A percentile compares a stretch with the other conserved stretches of the same genome.
These are phyloP conservation scores for Purshia tridentata DNA, from an alignment of 306 rosid genomes.

Conservation along the genomic window DNA sequence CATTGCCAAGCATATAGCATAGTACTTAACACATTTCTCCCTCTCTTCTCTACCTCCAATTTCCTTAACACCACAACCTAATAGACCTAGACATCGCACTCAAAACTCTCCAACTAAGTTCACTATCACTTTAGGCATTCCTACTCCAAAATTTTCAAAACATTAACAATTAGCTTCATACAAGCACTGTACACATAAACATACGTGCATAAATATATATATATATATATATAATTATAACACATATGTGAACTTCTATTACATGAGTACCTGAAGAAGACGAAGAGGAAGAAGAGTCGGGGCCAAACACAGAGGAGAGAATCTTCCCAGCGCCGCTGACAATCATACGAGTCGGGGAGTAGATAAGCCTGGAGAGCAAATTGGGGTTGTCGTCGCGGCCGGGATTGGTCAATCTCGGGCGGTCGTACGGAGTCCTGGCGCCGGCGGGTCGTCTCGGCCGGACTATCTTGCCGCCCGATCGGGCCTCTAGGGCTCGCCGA, in stretches of 20 bases:
- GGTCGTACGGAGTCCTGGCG: slow-evolving; percentile 66
- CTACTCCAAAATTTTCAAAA: background rate
- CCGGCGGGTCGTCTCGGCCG: slow-evolving; percentile 50
- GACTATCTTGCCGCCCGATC: slow-evolving; percentile 80
- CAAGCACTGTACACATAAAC: background rate
- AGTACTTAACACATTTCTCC: too few species aligned
- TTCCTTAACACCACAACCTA: background rate
- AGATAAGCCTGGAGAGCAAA: slow-evolving; percentile 70
- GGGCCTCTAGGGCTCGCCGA: slow-evolving; percentile 37
- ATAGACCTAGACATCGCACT: too few species aligned
- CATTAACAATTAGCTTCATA: background rate
- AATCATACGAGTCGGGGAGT: slow-evolving; percentile 62
- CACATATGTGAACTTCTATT: too few species aligned
- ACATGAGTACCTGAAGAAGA: slow-evolving; percentile 46
- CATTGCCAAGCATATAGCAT: too few species aligned
- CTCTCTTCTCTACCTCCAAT: too few species aligned
- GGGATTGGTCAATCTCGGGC: slow-evolving; percentile 42
- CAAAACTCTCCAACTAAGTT: background rate
- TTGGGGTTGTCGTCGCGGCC: slow-evolving; percentile 50
- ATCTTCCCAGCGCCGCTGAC: slow-evolving; percentile 79
- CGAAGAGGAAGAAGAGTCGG: slow-evolving; percentile 41
- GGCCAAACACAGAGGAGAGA: slow-evolving; percentile 54
- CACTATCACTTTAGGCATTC: background rate
- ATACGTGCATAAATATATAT: background rate
- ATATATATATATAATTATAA: too few species aligned